Conservation (phyloP, 345 rosid species). For the Ceriops decandra region DNA sequence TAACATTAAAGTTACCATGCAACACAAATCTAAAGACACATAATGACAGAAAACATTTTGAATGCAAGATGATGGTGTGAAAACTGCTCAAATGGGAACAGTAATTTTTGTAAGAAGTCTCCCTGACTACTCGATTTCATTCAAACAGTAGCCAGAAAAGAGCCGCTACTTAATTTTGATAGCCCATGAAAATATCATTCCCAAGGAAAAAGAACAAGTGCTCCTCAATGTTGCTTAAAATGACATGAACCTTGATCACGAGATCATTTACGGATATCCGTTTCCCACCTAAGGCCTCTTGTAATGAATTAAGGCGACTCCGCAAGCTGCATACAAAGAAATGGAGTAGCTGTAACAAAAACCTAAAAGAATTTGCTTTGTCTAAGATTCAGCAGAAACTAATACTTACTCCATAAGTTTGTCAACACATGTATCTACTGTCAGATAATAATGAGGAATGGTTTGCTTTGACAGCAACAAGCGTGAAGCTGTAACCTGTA, state of each 20-base stretch:
- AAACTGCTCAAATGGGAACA: background rate
- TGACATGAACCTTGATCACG: conserved; percentile 74
- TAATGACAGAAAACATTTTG: background rate
- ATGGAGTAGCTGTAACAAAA: conserved; percentile 14
- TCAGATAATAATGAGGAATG: conserved; percentile 92
- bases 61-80: background rate
- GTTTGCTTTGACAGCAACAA: conserved; percentile 90
- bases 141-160: background rate
- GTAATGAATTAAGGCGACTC: conserved; percentile 70
- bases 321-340: conserved; percentile 54
- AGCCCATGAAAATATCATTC: background rate
- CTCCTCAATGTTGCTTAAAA: background rate
- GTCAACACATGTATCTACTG: conserved; percentile 92
- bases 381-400: conserved; percentile 6
- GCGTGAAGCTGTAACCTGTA: conserved; percentile 91
- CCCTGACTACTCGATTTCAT: background rate
- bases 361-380: background rate
- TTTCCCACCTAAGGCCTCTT: conserved; percentile 89
- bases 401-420: conserved; percentile 75
- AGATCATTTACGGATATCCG: conserved; percentile 91
- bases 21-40: background rate
- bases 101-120: too few relatives aligned
- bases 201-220: background rate
- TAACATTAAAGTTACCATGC: background rate
- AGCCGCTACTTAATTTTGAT: background rate